These are phyloP conservation scores for Bathelium albidoporum DNA, from an alignment of 495 filamentous ascomycete genomes.

Conservation along the genomic window DNA sequence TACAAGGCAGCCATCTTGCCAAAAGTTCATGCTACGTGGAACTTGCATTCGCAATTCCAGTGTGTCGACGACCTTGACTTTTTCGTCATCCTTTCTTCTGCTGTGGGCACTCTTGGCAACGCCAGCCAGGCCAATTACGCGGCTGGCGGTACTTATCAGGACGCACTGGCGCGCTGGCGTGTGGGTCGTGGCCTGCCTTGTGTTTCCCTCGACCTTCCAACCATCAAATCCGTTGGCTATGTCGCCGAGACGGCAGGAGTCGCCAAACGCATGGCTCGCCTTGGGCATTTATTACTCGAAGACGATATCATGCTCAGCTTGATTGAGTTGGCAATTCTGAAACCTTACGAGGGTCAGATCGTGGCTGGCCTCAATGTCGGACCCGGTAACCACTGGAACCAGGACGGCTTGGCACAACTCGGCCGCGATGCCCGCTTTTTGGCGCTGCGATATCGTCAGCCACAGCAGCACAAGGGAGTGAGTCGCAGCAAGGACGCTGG, in stretches of 20 bases:
- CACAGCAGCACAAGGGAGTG: not conserved
- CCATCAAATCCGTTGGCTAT: slow-evolving; percentile 10
- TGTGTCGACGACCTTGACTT: slow-evolving; percentile 9
- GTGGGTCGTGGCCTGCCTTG: slow-evolving; percentile 7
- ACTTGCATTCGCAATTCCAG: slow-evolving; percentile 4
- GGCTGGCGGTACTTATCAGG: slow-evolving; percentile 8
- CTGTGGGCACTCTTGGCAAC: slow-evolving; percentile 7
- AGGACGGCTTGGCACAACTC: not conserved
- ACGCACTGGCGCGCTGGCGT: slow-evolving; percentile 11
- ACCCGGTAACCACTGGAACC: not conserved
- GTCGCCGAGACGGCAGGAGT: slow-evolving; percentile 4
- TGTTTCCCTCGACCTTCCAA: slow-evolving; percentile 5
- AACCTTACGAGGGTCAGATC: not conserved
- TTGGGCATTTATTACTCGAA: not conserved
- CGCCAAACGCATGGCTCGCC: not conserved
- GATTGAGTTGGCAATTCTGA: not conserved
- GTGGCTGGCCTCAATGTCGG: not conserved
- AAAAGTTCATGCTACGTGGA: slow-evolving; percentile 10
- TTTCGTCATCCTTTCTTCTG: slow-evolving; percentile 14
- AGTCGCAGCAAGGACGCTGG: not conserved
- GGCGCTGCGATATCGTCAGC: not conserved
- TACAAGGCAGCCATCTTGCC: not conserved
- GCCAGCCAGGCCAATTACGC: slow-evolving; percentile 11
- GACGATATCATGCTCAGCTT: not conserved
- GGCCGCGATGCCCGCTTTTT: not conserved